Evolutionary conservation across 192 early-diverging fungal species (phyloP), one percentile per base, ranked within the genome.

Genomic region (Paraglomus brasilianum): DNA sequence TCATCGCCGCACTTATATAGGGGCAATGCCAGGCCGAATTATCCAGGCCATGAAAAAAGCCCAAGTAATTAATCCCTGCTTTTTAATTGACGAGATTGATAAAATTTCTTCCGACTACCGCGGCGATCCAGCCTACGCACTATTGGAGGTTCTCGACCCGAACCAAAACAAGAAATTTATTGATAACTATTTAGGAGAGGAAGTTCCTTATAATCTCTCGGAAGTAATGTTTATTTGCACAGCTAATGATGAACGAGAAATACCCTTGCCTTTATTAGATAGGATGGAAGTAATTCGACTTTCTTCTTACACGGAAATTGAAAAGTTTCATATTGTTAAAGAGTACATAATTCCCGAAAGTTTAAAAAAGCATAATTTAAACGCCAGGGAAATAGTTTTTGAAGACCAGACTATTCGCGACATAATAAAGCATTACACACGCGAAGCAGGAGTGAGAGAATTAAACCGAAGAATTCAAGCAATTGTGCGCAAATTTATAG

Each of bases 21-120:
- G 59, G 0, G 36, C 59, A 30, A 38, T 39, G 42, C 59, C 59
- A 17, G 59, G 59, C 0, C 59, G 42, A 42, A 17, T 62, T 42
- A 41, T 62, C 1, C 59, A 62, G 40, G 40, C 40, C 2, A 13
- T 62, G 40, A 62, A 45, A 62, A 17, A 62, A 43, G 8, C 41
- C 41, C 38, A 41, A 17, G 59, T 62, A 13, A 17, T 62, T 62
- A 62, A 62, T 17, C 59, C 59, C 7, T 38, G 36, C 6, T 42
- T 62, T 62, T 62, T 62, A 62, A 62, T 62, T 62, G 59, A 62
- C 15, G 59, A 62, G 42, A 19, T 62, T 62, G 59, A 62, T 41
- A 62, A 62, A 15, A 0, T 62, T 8, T 13, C 36, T 17, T 41
- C 36, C 13, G 59, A 62, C 42, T 41, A 62, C n/a, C 59, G 59